Evolutionary conservation across 768 basidiomycete genomes (phyloP).

Genomic region (Auriculariales sp.): DNA sequence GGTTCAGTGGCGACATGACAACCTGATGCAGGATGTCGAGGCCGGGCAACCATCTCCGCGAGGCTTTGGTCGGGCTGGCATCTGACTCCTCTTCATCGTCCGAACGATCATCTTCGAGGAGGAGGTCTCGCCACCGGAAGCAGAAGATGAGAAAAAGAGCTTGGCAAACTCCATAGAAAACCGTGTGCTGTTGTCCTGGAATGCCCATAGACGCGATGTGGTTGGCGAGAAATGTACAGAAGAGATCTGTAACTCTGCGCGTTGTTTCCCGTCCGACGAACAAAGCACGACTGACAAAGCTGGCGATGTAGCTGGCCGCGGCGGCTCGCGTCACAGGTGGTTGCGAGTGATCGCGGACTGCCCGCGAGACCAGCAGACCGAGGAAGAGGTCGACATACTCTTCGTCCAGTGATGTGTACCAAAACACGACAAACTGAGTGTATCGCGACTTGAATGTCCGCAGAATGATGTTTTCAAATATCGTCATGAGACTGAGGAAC

Average conservation of each 20-base stretch:
- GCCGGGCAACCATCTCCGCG: constrained; percentile 67
- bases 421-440: constrained; percentile 94
- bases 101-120: constrained; percentile 40
- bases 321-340: constrained; percentile 77
- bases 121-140: constrained; percentile 87
- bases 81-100: constrained; percentile 29
- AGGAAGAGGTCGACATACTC: constrained; percentile 88
- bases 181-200: constrained; percentile 32
- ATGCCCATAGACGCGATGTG: constrained; percentile 64
- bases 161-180: constrained; percentile 88
- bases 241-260: constrained; percentile 57
- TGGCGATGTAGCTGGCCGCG: constrained; percentile 86
- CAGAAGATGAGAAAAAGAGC: constrained; percentile 94
- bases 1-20: constrained; percentile 73
- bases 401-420: constrained; percentile 80
- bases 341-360: constrained; percentile 43
- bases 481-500: constrained; percentile 78
- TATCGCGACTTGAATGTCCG: constrained; percentile 95
- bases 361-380: constrained; percentile 85
- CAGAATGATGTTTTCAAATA: constrained; percentile 88
- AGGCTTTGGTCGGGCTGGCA: not conserved
- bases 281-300: constrained; percentile 77
- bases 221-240: constrained; percentile 72
- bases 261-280: constrained; percentile 69
- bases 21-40: constrained; percentile 66